Evolutionary conservation across 192 early-diverging fungal genomes (phyloP), one percentile per base, ranked within the genome.

Genomic region (Coemansia sp.): DNA sequence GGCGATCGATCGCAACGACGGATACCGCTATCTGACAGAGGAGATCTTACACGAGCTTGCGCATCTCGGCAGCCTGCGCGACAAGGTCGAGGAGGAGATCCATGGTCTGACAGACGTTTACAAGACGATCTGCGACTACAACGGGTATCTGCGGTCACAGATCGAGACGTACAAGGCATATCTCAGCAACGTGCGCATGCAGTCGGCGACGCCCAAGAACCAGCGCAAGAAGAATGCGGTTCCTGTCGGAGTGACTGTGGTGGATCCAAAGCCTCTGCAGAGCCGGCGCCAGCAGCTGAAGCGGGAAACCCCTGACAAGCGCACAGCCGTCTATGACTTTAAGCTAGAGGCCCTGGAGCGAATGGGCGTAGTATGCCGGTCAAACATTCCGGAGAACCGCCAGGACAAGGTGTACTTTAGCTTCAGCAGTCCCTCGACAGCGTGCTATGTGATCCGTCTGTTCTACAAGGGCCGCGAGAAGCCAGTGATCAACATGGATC

Each of bases 161-260:
- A 79, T 97, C 45, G 95, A 97, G 60, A 87, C 85, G 23, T 97
- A 97, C 83, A 95, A 94, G 82, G 92, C 92, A 6, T 97, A 97
- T 55, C 71, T 97, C 34, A 89, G 93, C 67, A 97, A 97, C 58
- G 95, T 97, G 44, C 88, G 95, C 37, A 87, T 79, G 76, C 76
- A 79, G 61, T 73, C 76, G 22, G 76, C 76, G 4, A 70, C 71
- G 53, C 89, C 57, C 88, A 95, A 75, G 86, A 84, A 67, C 87
- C 82, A 71, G 61, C 74, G 67, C 57, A 70, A 72, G 50, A 81
- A 75, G 68, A 68, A 70, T 56, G 64, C 58, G 72, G 82, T 67
- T 86, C 89, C 27, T 56, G 88, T 66, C 13, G 86, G 87, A 25
- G 87, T 87, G 22, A 87, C 87, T 36, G 86, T 87, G 0, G 76